Evolutionary conservation across 257 asterid species (phyloP).

Genomic region (Salvia miltiorrhiza): DNA sequence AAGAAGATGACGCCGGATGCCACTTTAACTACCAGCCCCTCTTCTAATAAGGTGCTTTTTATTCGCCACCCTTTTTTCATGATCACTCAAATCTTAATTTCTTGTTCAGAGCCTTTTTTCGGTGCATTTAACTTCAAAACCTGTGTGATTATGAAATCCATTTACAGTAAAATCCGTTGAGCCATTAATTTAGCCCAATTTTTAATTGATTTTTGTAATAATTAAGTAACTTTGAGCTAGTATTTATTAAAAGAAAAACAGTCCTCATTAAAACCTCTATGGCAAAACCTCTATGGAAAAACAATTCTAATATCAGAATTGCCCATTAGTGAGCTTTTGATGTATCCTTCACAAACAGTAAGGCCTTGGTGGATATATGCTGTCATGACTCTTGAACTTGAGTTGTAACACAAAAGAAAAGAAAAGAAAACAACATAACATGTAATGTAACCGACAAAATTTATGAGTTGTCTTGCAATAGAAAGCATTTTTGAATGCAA

Average conservation of each 20-base stretch:
- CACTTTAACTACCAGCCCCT: slow-evolving; percentile 35
- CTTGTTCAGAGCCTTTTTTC: background rate
- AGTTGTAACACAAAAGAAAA: background rate
- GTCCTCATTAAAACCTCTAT: no score
- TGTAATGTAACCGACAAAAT: background rate
- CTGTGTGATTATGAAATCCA: no score
- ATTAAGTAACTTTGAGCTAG: no score
- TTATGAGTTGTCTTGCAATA: background rate
- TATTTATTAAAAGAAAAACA: no score
- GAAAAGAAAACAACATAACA: background rate
- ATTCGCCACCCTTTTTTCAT: background rate
- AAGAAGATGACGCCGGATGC: slow-evolving; percentile 33
- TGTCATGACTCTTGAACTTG: no score
- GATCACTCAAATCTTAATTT: background rate
- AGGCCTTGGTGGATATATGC: background rate
- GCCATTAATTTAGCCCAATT: background rate
- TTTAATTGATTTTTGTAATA: no score
- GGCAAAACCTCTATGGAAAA: no score
- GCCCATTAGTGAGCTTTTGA: background rate
- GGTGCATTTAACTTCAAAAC: background rate
- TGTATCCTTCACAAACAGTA: background rate
- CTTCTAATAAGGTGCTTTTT: slow-evolving; percentile 49
- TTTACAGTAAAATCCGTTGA: background rate
- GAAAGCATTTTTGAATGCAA: background rate
- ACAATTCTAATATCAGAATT: no score